Conservation (phyloP, 2,329 filamentous ascomycete species). For the Laburnicola sp. region DNA sequence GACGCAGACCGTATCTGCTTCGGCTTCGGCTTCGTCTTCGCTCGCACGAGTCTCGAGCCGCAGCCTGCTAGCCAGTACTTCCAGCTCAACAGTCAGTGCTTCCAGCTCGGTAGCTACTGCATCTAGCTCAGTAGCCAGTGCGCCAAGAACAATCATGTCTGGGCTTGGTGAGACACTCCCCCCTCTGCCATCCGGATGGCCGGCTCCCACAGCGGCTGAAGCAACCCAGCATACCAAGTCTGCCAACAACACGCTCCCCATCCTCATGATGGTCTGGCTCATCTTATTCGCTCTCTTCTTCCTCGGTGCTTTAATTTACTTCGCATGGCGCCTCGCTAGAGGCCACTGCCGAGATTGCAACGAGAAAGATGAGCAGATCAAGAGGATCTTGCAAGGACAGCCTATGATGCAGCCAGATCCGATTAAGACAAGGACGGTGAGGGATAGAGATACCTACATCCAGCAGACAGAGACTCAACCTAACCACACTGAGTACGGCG, state of each 20-base stretch:
- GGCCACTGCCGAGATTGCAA: conserved; percentile 1
- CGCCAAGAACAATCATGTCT: no score
- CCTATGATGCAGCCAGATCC: background rate
- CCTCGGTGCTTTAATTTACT: conserved; percentile 2
- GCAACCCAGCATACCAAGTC: background rate
- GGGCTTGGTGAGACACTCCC: no score
- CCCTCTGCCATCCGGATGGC: conserved; percentile 1
- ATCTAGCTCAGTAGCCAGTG: no score
- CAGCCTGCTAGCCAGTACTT: background rate
- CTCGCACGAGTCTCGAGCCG: background rate
- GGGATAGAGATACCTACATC: background rate
- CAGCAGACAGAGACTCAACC: no score
- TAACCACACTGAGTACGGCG: no score
- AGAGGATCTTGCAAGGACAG: background rate
- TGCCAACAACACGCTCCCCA: background rate
- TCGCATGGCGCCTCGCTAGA: background rate
- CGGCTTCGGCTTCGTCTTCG: background rate
- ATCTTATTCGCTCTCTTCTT: background rate
- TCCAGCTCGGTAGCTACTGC: no score
- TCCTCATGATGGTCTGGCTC: conserved; percentile 1
- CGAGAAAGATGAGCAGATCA: background rate
- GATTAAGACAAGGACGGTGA: background rate
- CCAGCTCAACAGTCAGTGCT: background rate
- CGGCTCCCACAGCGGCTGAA: background rate
- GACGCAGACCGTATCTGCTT: no score